Evolutionary conservation across 768 basidiomycete genomes (phyloP).

Genomic region (Tulasnella sp.): DNA sequence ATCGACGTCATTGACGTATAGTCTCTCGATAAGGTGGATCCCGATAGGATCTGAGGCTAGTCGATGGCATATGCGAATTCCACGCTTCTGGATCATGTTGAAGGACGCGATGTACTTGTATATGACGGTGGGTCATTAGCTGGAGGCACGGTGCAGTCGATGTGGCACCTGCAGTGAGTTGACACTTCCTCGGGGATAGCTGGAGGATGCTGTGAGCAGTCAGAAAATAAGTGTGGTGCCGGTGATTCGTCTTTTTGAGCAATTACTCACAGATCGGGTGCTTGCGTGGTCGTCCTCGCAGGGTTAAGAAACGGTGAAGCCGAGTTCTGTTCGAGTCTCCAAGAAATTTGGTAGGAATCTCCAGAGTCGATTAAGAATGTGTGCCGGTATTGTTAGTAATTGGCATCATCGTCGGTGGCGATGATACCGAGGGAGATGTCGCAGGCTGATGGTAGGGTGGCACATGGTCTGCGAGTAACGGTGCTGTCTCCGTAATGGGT

Average conservation of each 20-base stretch:
- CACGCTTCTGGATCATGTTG: constrained; percentile 54
- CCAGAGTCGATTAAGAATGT: background rate
- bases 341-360: background rate
- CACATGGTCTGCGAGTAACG: too few species aligned
- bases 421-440: too few species aligned
- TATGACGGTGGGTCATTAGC: constrained; percentile 23
- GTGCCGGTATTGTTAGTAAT: too few species aligned
- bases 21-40: constrained; percentile 55
- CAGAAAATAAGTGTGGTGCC: background rate
- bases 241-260: background rate
- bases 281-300: background rate
- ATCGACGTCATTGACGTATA: constrained; percentile 46
- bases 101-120: constrained; percentile 65
- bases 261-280: background rate
- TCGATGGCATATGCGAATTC: constrained; percentile 41
- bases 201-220: background rate
- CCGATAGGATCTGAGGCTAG: constrained; percentile 34
- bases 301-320: background rate
- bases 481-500: too few species aligned
- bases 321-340: background rate
- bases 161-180: background rate
- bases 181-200: background rate
- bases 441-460: too few species aligned
- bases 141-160: background rate
- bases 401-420: too few species aligned